Evolutionary conservation across 352 stramenopile species (phyloP).

Genomic region (Elongisporangium prolatum): DNA sequence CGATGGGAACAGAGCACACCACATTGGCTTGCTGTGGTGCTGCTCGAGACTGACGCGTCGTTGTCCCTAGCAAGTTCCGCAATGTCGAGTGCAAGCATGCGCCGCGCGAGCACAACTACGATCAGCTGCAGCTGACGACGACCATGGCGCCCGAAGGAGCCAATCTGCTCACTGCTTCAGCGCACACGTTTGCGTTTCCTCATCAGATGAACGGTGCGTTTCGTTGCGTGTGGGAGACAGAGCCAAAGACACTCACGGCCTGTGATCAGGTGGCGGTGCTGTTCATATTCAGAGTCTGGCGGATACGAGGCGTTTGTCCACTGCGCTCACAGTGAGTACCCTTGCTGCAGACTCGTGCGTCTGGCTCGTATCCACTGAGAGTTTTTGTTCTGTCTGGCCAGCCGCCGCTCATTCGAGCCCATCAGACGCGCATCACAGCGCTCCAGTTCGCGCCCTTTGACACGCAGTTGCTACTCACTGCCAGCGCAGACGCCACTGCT

Average conservation of each 20-base stretch:
- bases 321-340: background rate
- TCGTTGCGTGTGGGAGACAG: background rate
- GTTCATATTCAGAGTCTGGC: conserved; percentile 55
- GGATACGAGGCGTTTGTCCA: conserved; percentile 21
- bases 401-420: conserved; percentile 55
- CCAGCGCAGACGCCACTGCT: conserved; percentile 43
- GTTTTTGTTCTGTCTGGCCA: conserved; percentile 6
- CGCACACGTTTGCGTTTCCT: conserved; percentile 49
- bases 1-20: too few relatives aligned
- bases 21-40: background rate
- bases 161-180: conserved; percentile 37
- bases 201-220: conserved; percentile 52
- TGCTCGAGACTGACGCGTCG: background rate
- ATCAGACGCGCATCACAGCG: conserved; percentile 54
- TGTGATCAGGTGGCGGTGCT: conserved; percentile 31
- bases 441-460: conserved; percentile 62
- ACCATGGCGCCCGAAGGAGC: conserved; percentile 28
- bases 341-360: background rate
- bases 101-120: conserved; percentile 48
- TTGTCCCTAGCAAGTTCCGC: conserved; percentile 60
- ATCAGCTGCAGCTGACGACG: conserved; percentile 57
- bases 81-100: conserved; percentile 63
- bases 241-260: background rate
- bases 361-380: background rate
- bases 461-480: conserved; percentile 43